phyloP scores from a whole-genome alignment of 441 rosid genomes.

The Mallotus japonicus region DNA sequence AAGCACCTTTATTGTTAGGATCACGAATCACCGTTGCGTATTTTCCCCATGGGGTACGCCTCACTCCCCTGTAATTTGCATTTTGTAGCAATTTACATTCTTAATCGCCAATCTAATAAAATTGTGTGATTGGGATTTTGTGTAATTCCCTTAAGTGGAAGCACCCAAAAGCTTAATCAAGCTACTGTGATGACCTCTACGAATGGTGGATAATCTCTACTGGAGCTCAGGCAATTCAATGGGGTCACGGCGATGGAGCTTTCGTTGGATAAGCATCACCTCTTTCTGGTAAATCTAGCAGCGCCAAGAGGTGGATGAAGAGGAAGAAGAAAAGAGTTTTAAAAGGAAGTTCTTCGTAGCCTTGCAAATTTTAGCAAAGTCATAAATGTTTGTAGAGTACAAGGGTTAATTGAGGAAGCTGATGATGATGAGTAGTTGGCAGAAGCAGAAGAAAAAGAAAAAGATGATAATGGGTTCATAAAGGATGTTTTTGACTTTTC shows the following conservation, averaged over 20 bases:
- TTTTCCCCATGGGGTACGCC: too few species aligned
- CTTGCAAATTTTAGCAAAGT: constrained; percentile 58
- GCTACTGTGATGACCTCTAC: constrained; percentile 73
- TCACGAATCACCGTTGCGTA: too few species aligned
- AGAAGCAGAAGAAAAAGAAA: background rate
- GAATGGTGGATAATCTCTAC: constrained; percentile 17
- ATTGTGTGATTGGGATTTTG: constrained; percentile 63
- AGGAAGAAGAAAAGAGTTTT: constrained; percentile 51
- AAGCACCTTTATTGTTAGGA: too few species aligned
- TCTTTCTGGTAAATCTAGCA: too few species aligned
- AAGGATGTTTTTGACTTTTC: too few species aligned
- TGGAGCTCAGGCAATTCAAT: too few species aligned
- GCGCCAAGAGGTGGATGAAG: constrained; percentile 68
- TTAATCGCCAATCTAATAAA: constrained; percentile 63
- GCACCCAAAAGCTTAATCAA: constrained; percentile 67
- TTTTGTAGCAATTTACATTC: too few species aligned
- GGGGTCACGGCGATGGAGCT: too few species aligned
- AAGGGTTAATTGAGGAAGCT: constrained; percentile 32
- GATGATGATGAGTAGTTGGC: constrained; percentile 4
- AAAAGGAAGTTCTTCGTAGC: constrained; percentile 79
- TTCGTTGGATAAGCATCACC: too few species aligned
- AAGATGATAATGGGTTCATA: background rate
- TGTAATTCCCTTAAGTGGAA: constrained; percentile 52
- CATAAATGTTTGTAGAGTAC: constrained; percentile 61
- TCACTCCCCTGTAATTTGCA: too few species aligned